Percentiles rank a stretch among this genome's conserved stretches.
Evolutionary conservation across 2,329 filamentous ascomycete genomes (phyloP).

Genomic region (Metarhizium rileyi): DNA sequence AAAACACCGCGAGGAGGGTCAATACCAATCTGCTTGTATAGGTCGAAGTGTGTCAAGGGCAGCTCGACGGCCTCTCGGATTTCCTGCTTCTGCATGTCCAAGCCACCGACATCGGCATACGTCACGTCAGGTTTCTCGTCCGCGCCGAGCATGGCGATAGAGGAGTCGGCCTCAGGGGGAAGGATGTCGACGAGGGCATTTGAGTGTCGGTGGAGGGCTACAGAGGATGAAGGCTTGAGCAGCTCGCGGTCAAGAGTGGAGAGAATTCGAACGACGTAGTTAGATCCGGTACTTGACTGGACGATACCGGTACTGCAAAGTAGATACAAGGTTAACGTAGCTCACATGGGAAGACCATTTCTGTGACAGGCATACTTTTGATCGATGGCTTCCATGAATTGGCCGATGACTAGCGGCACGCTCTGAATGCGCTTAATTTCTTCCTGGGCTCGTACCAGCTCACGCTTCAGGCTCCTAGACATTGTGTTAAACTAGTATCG

Average conservation of each 20-base stretch:
- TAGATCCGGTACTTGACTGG: slow-evolving; percentile 94
- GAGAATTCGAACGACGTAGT: slow-evolving; percentile 97
- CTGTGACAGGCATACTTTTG: slow-evolving; percentile 62
- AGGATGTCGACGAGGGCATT: slow-evolving; percentile 98
- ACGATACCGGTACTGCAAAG: slow-evolving; percentile 83
- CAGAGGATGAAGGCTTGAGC: slow-evolving; percentile 94
- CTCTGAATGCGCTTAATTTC: slow-evolving; percentile 99
- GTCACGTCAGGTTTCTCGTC: slow-evolving; percentile 98
- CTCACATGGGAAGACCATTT: background rate
- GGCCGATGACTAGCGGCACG: slow-evolving; percentile 92
- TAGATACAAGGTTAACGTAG: background rate
- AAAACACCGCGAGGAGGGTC: slow-evolving; percentile 94
- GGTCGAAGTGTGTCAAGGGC: slow-evolving; percentile 92
- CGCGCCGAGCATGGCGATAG: slow-evolving; percentile 92
- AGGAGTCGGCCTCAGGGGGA: slow-evolving; percentile 96
- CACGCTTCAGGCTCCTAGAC: slow-evolving; percentile 80
- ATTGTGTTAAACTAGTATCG: slow-evolving; percentile 11
- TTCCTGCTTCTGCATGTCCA: slow-evolving; percentile 99
- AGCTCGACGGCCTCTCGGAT: slow-evolving; percentile 96
- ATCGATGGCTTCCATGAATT: slow-evolving; percentile 99
- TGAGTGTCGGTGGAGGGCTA: slow-evolving; percentile 94
- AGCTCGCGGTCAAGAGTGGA: slow-evolving; percentile 97
- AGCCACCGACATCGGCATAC: slow-evolving; percentile 92
- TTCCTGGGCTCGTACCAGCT: slow-evolving; percentile 93
- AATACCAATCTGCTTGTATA: slow-evolving; percentile 99